A percentile compares a stretch with the other conserved stretches of the same genome.
Conservation (phyloP, 2,329 filamentous ascomycete genomes). For the Penicillium sp. region DNA sequence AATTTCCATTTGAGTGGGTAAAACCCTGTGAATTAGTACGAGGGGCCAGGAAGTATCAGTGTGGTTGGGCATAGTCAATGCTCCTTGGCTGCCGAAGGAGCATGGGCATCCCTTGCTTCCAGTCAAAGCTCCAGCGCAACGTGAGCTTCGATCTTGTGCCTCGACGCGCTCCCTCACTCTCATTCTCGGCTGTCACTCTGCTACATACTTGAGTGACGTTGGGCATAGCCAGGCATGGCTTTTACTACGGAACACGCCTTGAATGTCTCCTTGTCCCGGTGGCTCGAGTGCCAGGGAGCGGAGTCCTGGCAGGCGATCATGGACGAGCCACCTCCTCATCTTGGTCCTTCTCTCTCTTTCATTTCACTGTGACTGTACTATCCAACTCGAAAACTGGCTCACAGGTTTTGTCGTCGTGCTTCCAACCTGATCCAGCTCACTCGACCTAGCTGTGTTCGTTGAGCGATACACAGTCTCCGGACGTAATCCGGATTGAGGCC, state of each 20-base stretch:
- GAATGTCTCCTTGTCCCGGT: slow-evolving; percentile 39
- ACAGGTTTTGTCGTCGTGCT: background rate
- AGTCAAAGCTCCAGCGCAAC: slow-evolving; percentile 28
- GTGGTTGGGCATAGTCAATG: slow-evolving; percentile 25
- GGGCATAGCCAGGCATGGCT: slow-evolving; percentile 45
- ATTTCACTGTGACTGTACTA: slow-evolving; percentile 10
- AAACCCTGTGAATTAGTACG: slow-evolving; percentile 22
- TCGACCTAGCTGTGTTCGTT: slow-evolving; percentile 20
- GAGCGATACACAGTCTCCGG: slow-evolving; percentile 16
- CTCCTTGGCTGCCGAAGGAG: slow-evolving; percentile 26
- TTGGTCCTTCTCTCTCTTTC: slow-evolving; percentile 19
- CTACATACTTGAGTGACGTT: slow-evolving; percentile 41
- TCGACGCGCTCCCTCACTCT: slow-evolving; percentile 23
- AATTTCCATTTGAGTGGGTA: slow-evolving; percentile 12
- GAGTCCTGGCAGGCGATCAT: slow-evolving; percentile 26
- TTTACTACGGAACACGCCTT: slow-evolving; percentile 36
- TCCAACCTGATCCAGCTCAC: slow-evolving; percentile 5
- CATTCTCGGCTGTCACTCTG: slow-evolving; percentile 32
- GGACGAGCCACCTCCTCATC: slow-evolving; percentile 20
- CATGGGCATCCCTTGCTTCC: slow-evolving; percentile 37
- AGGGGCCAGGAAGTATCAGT: slow-evolving; percentile 21
- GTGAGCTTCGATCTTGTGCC: slow-evolving; percentile 27
- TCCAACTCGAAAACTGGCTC: slow-evolving; percentile 5
- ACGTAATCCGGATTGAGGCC: slow-evolving; percentile 19
- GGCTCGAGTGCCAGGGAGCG: slow-evolving; percentile 28